Conservation (phyloP, 139 green algal genomes). For the Tetratostichococcus sp. region DNA sequence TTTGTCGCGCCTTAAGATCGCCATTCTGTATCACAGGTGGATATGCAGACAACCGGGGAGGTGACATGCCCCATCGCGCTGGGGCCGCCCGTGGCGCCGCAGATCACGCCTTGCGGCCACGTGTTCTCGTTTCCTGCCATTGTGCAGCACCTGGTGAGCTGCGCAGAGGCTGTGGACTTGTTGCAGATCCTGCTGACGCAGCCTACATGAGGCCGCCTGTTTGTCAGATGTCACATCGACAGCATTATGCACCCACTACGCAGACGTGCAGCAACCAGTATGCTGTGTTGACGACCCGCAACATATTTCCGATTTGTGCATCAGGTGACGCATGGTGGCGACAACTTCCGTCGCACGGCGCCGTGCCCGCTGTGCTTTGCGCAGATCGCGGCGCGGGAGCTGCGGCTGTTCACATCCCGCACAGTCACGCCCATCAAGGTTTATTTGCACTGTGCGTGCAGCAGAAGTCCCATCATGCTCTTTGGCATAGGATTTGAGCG, state of each 20-base stretch:
- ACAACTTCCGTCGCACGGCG: constrained; percentile 4
- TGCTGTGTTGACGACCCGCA: no score
- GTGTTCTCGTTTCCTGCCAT: constrained; percentile 78
- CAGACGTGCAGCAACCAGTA: not conserved
- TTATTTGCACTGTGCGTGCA: not conserved
- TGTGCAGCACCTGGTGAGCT: constrained; percentile 69
- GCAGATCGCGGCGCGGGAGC: constrained; percentile 62
- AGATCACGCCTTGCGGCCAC: constrained; percentile 88
- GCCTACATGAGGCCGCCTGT: no score
- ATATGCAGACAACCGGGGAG: constrained; percentile 40
- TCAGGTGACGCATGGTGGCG: constrained; percentile 6
- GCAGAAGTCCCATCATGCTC: no score
- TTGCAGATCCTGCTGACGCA: no score
- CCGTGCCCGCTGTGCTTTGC: constrained; percentile 53
- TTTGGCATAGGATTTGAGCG: no score
- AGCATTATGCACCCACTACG: no score
- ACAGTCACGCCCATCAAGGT: constrained; percentile 17
- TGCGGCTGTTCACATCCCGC: constrained; percentile 55
- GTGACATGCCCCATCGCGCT: constrained; percentile 82
- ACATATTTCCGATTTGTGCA: no score
- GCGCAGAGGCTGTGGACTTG: not conserved
- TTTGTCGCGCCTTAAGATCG: no score
- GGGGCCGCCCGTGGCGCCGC: constrained; percentile 64
- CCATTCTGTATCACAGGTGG: constrained; percentile 19
- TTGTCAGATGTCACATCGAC: no score